These are phyloP conservation scores for Aspergillus sp. DNA, from an alignment of 2,329 filamentous ascomycete species.

Conservation along the genomic window DNA sequence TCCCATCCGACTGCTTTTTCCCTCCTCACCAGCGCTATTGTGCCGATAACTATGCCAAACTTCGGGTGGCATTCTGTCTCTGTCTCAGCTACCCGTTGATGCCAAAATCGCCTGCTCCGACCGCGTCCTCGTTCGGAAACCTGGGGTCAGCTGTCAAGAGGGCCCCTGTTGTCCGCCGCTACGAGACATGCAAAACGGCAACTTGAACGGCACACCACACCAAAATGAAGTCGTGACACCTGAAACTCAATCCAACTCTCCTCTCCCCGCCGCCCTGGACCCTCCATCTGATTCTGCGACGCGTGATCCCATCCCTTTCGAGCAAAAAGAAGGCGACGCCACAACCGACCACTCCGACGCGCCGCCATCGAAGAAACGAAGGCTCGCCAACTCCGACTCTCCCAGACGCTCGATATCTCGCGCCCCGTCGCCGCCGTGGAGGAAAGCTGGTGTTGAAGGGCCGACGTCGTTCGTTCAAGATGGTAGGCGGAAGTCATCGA, in stretches of 20 bases:
- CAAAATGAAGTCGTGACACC: conserved; percentile 31
- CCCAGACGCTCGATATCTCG: conserved; percentile 32
- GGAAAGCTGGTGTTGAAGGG: conserved; percentile 71
- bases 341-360: conserved; percentile 23
- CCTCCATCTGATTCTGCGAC: conserved; percentile 13
- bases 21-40: conserved; percentile 29
- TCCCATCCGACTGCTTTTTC: conserved; percentile 21
- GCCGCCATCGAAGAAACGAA: conserved; percentile 38
- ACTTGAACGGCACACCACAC: conserved; percentile 30
- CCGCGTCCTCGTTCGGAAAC: conserved; percentile 35
- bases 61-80: conserved; percentile 24
- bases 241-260: conserved; percentile 15
- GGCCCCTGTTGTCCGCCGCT: conserved; percentile 34
- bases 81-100: conserved; percentile 32
- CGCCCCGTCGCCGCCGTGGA: conserved; percentile 77
- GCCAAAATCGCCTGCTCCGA: conserved; percentile 25
- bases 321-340: conserved; percentile 21
- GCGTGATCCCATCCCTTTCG: conserved; percentile 16
- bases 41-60: conserved; percentile 39
- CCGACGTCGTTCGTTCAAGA: conserved; percentile 70
- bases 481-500: conserved; percentile 52
- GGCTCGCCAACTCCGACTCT: conserved; percentile 27
- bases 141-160: conserved; percentile 34
- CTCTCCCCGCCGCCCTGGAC: conserved; percentile 14
- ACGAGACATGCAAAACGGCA: conserved; percentile 41